Conservation (phyloP, 441 rosid genomes). For the Melastoma candidum region DNA sequence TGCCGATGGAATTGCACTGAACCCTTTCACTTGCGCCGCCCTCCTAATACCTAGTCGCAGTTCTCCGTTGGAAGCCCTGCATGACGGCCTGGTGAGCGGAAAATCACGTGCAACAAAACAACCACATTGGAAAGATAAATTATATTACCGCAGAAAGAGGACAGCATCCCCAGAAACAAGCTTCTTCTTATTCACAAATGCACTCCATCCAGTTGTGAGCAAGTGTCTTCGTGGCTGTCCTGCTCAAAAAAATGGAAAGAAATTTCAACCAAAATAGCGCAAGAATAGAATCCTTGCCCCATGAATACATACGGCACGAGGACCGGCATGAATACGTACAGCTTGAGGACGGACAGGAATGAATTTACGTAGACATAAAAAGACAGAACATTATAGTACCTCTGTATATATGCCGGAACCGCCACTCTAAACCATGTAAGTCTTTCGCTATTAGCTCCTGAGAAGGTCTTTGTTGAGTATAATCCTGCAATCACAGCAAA, state of each 20-base stretch:
- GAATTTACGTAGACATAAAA: not conserved
- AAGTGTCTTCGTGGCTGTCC: conserved; percentile 98
- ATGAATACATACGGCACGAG: too few relatives aligned
- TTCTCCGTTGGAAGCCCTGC: conserved; percentile 87
- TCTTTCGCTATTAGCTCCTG: conserved; percentile 96
- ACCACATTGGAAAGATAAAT: not conserved
- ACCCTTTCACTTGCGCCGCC: conserved; percentile 63
- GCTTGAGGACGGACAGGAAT: not conserved
- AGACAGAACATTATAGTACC: conserved; percentile 26
- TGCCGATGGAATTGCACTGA: conserved; percentile 33
- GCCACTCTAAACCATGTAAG: conserved; percentile 89
- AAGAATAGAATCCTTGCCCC: too few relatives aligned
- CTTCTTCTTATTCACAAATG: conserved; percentile 92
- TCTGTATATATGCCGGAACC: conserved; percentile 84
- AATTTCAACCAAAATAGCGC: too few relatives aligned
- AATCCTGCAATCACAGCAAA: conserved; percentile 43
- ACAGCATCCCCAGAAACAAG: conserved; percentile 98
- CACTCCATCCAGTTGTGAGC: conserved; percentile 99
- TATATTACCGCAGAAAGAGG: conserved; percentile 70
- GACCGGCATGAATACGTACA: too few relatives aligned
- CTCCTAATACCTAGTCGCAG: conserved; percentile 83
- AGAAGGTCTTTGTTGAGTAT: conserved; percentile 86
- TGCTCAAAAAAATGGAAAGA: conserved; percentile 15
- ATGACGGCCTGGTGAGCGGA: not conserved
- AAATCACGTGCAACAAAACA: not conserved